phyloP scores from a whole-genome alignment of 2,329 filamentous ascomycete genomes.

The Zalaria sp. region DNA sequence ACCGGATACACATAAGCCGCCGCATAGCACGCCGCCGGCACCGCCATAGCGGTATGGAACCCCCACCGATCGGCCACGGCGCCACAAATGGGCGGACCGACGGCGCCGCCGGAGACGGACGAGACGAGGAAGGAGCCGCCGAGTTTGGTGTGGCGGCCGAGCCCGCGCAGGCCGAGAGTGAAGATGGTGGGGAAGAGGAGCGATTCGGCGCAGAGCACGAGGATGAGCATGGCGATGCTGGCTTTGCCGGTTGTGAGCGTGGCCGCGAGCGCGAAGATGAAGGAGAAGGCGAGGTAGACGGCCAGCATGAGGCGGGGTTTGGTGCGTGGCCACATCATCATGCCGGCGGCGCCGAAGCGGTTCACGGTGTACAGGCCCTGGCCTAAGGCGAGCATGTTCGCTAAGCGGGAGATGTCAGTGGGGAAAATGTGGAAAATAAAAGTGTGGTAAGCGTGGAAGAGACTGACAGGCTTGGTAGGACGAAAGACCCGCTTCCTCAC shows the following conservation, averaged over 20 bases:
- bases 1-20: constrained; percentile 39
- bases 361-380: constrained; percentile 45
- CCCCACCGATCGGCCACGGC: constrained; percentile 25
- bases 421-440: constrained; percentile 42
- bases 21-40: constrained; percentile 38
- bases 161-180: constrained; percentile 42
- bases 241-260: constrained; percentile 33
- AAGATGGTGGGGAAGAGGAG: constrained; percentile 46
- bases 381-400: constrained; percentile 36
- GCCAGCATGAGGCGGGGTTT: neutral
- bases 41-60: constrained; percentile 36
- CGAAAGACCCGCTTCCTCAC: too few relatives aligned
- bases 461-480: constrained; percentile 28
- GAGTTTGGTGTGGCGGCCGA: constrained; percentile 44
- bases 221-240: constrained; percentile 33
- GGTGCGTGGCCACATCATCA: neutral
- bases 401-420: constrained; percentile 37
- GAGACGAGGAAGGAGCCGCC: constrained; percentile 39
- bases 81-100: constrained; percentile 41
- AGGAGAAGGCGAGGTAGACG: neutral
- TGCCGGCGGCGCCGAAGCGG: constrained; percentile 28
- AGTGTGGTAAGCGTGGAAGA: constrained; percentile 34
- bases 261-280: constrained; percentile 24
- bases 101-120: constrained; percentile 38
- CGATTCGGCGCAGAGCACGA: constrained; percentile 46